A percentile compares a stretch with the other conserved stretches of the same genome.
phyloP scores from a whole-genome alignment of 108 stramenopile genomes.

The Fragilariopsis cylindrus region DNA sequence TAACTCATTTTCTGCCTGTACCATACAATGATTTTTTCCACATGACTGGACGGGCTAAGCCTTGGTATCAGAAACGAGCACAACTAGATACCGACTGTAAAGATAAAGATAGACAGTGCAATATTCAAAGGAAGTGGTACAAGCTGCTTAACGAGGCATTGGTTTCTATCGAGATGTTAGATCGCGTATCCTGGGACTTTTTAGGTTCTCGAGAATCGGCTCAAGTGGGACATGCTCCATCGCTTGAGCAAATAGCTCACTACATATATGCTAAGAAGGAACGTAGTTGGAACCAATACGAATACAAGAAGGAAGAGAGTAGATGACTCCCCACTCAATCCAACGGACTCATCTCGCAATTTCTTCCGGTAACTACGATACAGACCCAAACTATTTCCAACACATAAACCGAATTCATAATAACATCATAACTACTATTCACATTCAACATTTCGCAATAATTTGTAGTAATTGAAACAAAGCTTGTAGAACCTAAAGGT shows the following conservation, averaged over 20 bases:
- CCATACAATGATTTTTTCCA: constrained; percentile 50
- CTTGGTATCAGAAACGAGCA: constrained; percentile 26
- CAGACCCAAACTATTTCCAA: too few species aligned
- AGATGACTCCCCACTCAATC: background rate
- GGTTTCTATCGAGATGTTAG: background rate
- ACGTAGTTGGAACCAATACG: constrained; percentile 9
- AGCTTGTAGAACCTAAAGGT: too few species aligned
- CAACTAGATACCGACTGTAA: background rate
- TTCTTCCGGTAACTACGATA: too few species aligned
- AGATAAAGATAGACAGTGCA: background rate
- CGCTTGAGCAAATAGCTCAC: background rate
- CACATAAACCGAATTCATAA: too few species aligned
- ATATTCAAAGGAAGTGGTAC: constrained; percentile 10
- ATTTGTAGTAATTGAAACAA: too few species aligned
- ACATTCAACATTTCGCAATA: too few species aligned
- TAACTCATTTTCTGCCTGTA: background rate
- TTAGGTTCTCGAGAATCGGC: background rate
- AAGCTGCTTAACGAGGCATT: background rate
- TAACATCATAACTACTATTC: too few species aligned
- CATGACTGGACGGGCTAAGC: constrained; percentile 46
- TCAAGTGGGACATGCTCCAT: background rate
- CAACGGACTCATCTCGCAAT: background rate
- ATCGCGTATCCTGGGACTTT: constrained; percentile 9
- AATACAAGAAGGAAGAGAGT: background rate
- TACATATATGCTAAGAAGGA: constrained; percentile 10